Evolutionary conservation across 345 rosid genomes (phyloP).

Genomic region (Rhodamnia argentea): DNA sequence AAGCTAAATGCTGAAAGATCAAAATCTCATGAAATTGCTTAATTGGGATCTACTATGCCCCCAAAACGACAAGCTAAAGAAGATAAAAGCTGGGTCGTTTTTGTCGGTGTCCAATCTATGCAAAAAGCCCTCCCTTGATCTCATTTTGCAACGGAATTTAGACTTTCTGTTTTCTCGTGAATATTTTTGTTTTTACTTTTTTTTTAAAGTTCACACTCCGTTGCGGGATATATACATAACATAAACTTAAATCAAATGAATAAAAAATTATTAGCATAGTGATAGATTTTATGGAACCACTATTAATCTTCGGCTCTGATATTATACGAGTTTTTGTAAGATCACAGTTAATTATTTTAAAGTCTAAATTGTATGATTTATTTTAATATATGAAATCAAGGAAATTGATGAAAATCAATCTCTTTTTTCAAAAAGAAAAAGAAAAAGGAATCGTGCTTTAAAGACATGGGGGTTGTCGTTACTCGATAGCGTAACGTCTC

Average conservation of each 20-base stretch:
- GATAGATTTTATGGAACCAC: too few species aligned
- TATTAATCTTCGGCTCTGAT: too few species aligned
- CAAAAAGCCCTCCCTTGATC: neutral
- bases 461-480: neutral
- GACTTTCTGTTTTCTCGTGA: neutral
- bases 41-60: neutral
- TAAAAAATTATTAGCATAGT: neutral
- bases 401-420: neutral
- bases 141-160: neutral
- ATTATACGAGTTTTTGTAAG: too few species aligned
- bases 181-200: neutral
- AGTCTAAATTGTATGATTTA: too few species aligned
- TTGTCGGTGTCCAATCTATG: neutral
- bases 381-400: neutral
- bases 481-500: constrained; percentile 47
- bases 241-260: neutral
- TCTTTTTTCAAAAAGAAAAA: neutral
- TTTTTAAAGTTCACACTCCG: neutral
- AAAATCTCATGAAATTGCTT: neutral
- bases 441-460: neutral
- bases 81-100: neutral
- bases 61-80: neutral
- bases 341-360: too few species aligned
- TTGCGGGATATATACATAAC: neutral
- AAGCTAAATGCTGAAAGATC: neutral